Evolutionary conservation across 164 flowering plant species (phyloP).

Genomic region (Nymphaea colorata): DNA sequence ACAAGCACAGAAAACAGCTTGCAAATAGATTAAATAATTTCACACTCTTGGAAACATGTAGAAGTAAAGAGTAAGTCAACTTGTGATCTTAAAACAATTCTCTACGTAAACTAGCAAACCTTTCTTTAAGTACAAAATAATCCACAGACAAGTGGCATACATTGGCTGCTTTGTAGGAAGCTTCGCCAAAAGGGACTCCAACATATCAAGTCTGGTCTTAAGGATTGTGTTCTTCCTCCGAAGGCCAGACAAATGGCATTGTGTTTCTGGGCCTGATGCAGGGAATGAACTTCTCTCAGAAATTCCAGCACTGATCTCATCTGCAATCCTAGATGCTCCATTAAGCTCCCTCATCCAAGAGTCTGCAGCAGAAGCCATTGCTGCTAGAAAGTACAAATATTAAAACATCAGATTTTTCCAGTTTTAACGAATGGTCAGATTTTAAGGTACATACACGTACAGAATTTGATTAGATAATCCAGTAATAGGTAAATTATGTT

Average conservation of each 20-base stretch:
- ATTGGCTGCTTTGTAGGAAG: slow-evolving; percentile 66
- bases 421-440: no score
- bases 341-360: slow-evolving; percentile 79
- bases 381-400: slow-evolving; percentile 11
- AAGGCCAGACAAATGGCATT: slow-evolving; percentile 67
- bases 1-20: neutral
- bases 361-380: slow-evolving; percentile 70
- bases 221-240: slow-evolving; percentile 78
- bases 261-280: slow-evolving; percentile 67
- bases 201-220: slow-evolving; percentile 74
- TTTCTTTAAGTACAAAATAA: neutral
- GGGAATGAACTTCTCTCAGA: slow-evolving; percentile 49
- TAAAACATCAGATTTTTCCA: neutral
- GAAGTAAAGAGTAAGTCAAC: neutral
- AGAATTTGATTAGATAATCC: no score
- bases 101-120: neutral
- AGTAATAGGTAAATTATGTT: no score
- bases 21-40: neutral
- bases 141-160: slow-evolving; percentile 28
- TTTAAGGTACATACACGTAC: no score
- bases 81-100: neutral
- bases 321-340: slow-evolving; percentile 75
- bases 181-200: slow-evolving; percentile 59
- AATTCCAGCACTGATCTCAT: slow-evolving; percentile 73
- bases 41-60: neutral